Evolutionary conservation across 805 yeast genomes (phyloP).

Genomic region (Cyberlindnera maclurae): DNA sequence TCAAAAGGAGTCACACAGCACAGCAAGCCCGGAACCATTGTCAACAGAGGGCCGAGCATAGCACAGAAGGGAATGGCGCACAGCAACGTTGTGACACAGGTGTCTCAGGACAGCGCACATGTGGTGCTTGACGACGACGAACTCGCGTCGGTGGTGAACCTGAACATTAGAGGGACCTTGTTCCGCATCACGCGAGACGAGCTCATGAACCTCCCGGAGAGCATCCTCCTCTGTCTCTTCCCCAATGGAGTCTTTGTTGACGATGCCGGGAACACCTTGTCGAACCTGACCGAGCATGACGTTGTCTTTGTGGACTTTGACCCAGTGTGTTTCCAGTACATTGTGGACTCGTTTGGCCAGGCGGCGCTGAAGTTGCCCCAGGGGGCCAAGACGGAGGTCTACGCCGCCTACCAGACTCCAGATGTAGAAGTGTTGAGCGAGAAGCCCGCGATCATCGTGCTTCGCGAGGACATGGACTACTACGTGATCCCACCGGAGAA

Average conservation of each 20-base stretch:
- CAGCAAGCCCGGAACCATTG: too few species aligned
- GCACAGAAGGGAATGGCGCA: conserved; percentile 21
- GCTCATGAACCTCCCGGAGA: conserved; percentile 86
- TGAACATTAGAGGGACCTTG: conserved; percentile 67
- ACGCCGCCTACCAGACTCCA: conserved; percentile 31
- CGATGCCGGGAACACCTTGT: conserved; percentile 65
- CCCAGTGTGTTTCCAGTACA: conserved; percentile 80
- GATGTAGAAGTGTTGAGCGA: conserved; percentile 63
- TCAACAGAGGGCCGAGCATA: too few species aligned
- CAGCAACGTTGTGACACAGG: conserved; percentile 61
- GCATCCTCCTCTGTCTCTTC: conserved; percentile 75
- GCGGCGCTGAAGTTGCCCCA: conserved; percentile 56
- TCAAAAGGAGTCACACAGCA: too few species aligned
- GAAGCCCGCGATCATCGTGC: conserved; percentile 85
- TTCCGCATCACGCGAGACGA: conserved; percentile 83
- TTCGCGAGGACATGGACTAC: conserved; percentile 90
- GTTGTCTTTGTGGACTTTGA: conserved; percentile 79
- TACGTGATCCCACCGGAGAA: conserved; percentile 77
- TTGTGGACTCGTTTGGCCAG: conserved; percentile 59
- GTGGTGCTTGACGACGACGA: conserved; percentile 23
- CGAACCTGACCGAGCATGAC: conserved; percentile 73
- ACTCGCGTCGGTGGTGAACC: conserved; percentile 59
- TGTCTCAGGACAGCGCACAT: conserved; percentile 34
- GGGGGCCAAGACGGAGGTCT: conserved; percentile 32
- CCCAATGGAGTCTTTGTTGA: conserved; percentile 89